Evolutionary conservation across 2,329 filamentous ascomycete genomes (phyloP), one percentile per base, ranked within the genome.

Genomic region (Laburnicola sp.): DNA sequence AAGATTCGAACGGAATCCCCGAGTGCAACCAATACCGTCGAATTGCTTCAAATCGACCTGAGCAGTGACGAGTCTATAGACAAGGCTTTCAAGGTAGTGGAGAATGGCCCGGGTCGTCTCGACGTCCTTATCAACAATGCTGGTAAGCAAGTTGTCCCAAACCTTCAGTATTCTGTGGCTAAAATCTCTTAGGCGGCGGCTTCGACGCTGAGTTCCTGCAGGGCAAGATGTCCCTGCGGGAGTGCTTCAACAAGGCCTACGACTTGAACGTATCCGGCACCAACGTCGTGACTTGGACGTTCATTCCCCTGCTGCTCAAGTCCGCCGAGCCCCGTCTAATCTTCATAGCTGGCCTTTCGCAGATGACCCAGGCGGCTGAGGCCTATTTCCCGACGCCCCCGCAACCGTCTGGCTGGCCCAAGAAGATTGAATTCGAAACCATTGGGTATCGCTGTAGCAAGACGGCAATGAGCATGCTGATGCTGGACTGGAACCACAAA

Each of bases 81-180:
- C 2, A 63, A 65, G 2, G 78, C 79, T 0, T 76, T 76, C 51
- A 69, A 78, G 25, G 49, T 69, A 0, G 69, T 86, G 11, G 40
- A 70, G 16, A 53, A 62, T n/a, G 71, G 69, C 10, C 73, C 73
- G 53, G 79, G 77, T 9, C 73, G 65, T 9, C 34, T 86, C 2
- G 82, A 86, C 43, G 66, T 73, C 1, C 73, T 86, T 0, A 65
- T 86, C 51, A 85, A 85, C 68, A 85, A 86, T 47, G 83, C 79
- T 5, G 27, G 27, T 37, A 37, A 45, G 42, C 40, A 43, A 28
- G 25, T 43, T 41, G 28, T 39, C 45, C 25, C 37, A 40, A 25
- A 48, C 27, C 26, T 48, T 41, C 45, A 41, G 16, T 39, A 9
- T 37, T 23, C 35, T 37, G 35, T 39, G 11, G 16, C 7, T 39